A percentile compares a stretch with the other conserved stretches of the same genome.
Evolutionary conservation across 2,329 filamentous ascomycete species (phyloP).

Genomic region (Pseudogymnoascus sp.): DNA sequence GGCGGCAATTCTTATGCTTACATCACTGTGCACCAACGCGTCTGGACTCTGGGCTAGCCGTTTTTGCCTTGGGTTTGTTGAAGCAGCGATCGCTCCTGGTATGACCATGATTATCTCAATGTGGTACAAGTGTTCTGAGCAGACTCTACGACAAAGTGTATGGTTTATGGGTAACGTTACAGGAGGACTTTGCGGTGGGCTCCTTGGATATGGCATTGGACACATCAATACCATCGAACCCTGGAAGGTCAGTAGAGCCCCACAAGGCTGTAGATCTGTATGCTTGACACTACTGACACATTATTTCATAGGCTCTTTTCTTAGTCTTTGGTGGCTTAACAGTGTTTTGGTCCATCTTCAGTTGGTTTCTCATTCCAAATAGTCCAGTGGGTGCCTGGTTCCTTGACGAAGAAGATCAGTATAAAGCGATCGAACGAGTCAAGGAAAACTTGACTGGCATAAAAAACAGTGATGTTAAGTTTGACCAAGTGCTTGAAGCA

Average conservation of each 20-base stretch:
- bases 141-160: slow-evolving; percentile 23
- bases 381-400: slow-evolving; percentile 7
- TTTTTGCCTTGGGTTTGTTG: slow-evolving; percentile 20
- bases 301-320: slow-evolving; percentile 27
- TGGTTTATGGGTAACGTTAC: slow-evolving; percentile 18
- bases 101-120: slow-evolving; percentile 27
- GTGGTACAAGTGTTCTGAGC: slow-evolving; percentile 27
- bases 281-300: not conserved
- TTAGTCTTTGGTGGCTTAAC: slow-evolving; percentile 35
- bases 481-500: slow-evolving; percentile 18
- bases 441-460: slow-evolving; percentile 17
- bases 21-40: slow-evolving; percentile 13
- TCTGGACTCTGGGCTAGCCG: slow-evolving; percentile 16
- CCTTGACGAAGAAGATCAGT: slow-evolving; percentile 8
- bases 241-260: slow-evolving; percentile 15
- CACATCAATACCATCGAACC: slow-evolving; percentile 21
- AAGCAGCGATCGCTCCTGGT: slow-evolving; percentile 23
- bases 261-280: not conserved
- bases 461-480: slow-evolving; percentile 17
- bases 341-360: slow-evolving; percentile 29
- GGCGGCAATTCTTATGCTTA: slow-evolving; percentile 11
- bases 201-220: slow-evolving; percentile 32
- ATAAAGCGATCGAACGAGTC: slow-evolving; percentile 14
- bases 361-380: slow-evolving; percentile 32
- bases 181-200: slow-evolving; percentile 11